Conservation (phyloP, 2,329 filamentous ascomycete species). For the Epichloe sibirici region DNA sequence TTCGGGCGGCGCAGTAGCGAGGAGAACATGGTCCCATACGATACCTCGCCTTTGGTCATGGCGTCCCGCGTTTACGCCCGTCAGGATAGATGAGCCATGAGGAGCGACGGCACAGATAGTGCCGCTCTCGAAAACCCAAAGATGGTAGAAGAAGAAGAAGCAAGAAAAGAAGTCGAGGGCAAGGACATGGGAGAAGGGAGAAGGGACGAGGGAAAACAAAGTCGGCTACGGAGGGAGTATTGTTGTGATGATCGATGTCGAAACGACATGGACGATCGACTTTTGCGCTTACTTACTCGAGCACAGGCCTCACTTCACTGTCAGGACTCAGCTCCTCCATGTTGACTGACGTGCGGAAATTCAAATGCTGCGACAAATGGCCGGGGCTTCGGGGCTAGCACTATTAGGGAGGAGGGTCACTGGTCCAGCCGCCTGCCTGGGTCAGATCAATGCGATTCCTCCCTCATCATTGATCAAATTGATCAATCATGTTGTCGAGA, state of each 20-base stretch:
- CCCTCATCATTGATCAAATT: no score
- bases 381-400: no score
- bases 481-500: no score
- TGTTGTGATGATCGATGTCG: neutral
- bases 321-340: no score
- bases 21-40: conserved; percentile 22
- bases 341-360: no score
- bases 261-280: neutral
- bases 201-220: neutral
- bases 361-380: no score
- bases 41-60: conserved; percentile 3
- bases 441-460: no score
- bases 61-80: conserved; percentile 10
- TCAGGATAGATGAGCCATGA: conserved; percentile 16
- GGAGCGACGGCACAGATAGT: conserved; percentile 3
- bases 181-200: neutral
- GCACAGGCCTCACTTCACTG: neutral
- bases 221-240: no score
- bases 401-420: no score
- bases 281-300: neutral
- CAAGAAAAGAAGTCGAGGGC: neutral
- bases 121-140: neutral
- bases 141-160: conserved; percentile 2
- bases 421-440: no score
- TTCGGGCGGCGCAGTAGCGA: conserved; percentile 23